Evolutionary conservation across 108 stramenopile species (phyloP), one percentile per base, ranked within the genome.

Genomic region (Nitzschia inconspicua): DNA sequence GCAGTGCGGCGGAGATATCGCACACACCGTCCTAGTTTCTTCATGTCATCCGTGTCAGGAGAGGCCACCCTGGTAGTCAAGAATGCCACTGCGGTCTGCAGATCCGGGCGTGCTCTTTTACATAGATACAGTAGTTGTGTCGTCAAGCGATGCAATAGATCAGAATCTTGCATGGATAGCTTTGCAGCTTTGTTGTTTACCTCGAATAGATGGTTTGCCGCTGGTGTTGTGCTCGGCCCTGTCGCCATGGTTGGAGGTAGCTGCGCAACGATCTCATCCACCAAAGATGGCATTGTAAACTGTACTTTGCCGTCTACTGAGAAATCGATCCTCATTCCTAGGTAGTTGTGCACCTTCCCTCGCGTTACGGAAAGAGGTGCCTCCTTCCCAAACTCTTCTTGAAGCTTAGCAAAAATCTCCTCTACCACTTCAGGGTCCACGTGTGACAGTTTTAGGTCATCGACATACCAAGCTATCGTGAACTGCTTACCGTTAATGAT

Each of bases 261-360:
- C 1, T 39, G 47, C 23, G 53, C 49, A 10, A 76, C 8, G 16
- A 71, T 43, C 46, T 48, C 51, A 3, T 72, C 34, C 0, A 68
- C 16, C 27, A 63, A 72, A 0, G 54, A 1, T 2, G 35, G n/a
- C 71, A 72, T 72, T 22, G 39, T 37, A 4, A 66, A 27, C 31
- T 19, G 60, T 18, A 73, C 26, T 19, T 65, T 27, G 19, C 58
- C 58, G 14, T 24, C 46, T 4, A 64, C 31, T 3, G 48, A 44
- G 50, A 43, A 76, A 27, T 77, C 70, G 0, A 77, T 20, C 2
- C 37, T 54, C 75, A 76, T 76, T 0, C 75, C 75, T 2, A 76
- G 59, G 43, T 66, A 76, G 0, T 71, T 54, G 18, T 71, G 70
- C 1, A 57, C 34, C 55, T 47, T 71, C 6, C 70, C 70, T 19